Evolutionary conservation across 345 rosid species (phyloP).

Genomic region (Euphorbia lathyris): DNA sequence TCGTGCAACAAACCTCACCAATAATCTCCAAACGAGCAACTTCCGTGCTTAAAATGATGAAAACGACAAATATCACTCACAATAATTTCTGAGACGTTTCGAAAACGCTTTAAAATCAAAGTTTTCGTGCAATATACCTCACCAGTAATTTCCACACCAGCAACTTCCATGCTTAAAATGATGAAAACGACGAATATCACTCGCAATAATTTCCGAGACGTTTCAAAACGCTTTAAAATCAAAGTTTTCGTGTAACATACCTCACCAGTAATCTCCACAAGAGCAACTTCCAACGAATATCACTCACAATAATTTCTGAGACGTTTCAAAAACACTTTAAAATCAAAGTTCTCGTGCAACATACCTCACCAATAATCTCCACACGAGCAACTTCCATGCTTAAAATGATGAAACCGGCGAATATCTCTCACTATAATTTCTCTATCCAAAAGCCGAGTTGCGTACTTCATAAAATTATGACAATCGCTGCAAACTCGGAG

Average conservation of each 20-base stretch:
- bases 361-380: conserved; percentile 27
- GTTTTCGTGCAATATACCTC: no score
- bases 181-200: conserved; percentile 42
- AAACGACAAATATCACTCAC: no score
- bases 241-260: no score
- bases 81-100: no score
- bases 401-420: conserved; percentile 41
- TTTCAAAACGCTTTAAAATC: no score
- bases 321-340: no score
- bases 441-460: conserved; percentile 34
- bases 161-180: conserved; percentile 36
- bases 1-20: no score
- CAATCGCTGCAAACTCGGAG: conserved; percentile 40
- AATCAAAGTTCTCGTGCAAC: no score
- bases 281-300: no score
- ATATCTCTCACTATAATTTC: conserved; percentile 41
- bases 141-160: conserved; percentile 49
- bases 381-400: conserved; percentile 39
- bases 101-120: no score
- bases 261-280: no score
- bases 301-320: conserved; percentile 41
- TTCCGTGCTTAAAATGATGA: no score
- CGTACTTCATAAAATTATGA: conserved; percentile 38
- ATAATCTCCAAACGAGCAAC: conserved; percentile 43
- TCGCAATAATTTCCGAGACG: conserved; percentile 35